Evolutionary conservation across 805 yeast species (phyloP).

Genomic region (Candida glaebosa): DNA sequence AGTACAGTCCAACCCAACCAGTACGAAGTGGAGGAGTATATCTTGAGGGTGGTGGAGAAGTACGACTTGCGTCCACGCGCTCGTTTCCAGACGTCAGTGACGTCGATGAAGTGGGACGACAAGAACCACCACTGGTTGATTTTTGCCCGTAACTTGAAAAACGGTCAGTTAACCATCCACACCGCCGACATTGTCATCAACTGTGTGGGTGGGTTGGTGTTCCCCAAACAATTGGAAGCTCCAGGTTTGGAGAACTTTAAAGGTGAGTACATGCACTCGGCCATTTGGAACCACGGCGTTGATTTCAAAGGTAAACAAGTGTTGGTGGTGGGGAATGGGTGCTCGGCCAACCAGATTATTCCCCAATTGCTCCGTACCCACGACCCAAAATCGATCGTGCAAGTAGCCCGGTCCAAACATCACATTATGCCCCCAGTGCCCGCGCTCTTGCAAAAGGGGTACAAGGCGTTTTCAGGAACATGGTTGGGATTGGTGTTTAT

Average conservation of each 20-base stretch:
- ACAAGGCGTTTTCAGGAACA: slow-evolving; percentile 21
- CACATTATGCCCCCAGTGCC: slow-evolving; percentile 40
- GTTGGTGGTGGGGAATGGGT: slow-evolving; percentile 40
- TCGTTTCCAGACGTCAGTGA: slow-evolving; percentile 20
- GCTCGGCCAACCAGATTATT: slow-evolving; percentile 40
- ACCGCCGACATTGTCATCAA: slow-evolving; percentile 22
- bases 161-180: slow-evolving; percentile 31
- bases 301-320: slow-evolving; percentile 32
- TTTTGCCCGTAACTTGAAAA: slow-evolving; percentile 19
- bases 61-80: slow-evolving; percentile 21
- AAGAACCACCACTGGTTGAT: slow-evolving; percentile 26
- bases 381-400: slow-evolving; percentile 25
- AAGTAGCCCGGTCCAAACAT: slow-evolving; percentile 34
- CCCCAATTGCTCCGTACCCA: slow-evolving; percentile 29
- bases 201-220: slow-evolving; percentile 36
- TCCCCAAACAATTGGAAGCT: slow-evolving; percentile 26
- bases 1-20: slow-evolving; percentile 38
- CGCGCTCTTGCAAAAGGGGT: slow-evolving; percentile 14
- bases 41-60: slow-evolving; percentile 27
- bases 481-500: slow-evolving; percentile 26
- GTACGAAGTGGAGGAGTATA: slow-evolving; percentile 40
- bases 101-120: slow-evolving; percentile 20
- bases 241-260: slow-evolving; percentile 33
- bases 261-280: slow-evolving; percentile 41
- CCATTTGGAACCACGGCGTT: slow-evolving; percentile 33